phyloP scores from a whole-genome alignment of 768 basidiomycete genomes.

The Pleurotus cornucopiae region DNA sequence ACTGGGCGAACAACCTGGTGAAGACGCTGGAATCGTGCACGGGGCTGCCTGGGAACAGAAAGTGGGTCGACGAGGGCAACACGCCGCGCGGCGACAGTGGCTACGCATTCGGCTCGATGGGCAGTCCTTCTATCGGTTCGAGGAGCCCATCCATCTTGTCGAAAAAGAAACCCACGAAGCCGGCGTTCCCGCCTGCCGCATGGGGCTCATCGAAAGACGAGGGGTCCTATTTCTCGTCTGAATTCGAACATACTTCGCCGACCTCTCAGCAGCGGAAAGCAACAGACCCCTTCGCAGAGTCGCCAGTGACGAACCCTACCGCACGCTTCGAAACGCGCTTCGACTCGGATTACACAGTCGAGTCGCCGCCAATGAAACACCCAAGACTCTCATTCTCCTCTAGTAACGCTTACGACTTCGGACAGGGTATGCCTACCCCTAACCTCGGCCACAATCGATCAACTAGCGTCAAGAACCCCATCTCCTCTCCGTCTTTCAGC shows the following conservation, averaged over 20 bases:
- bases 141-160: conserved; percentile 31
- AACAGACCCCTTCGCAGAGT: background rate
- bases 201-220: conserved; percentile 51
- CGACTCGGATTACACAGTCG: conserved; percentile 37
- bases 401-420: background rate
- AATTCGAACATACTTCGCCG: conserved; percentile 2
- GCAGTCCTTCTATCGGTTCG: conserved; percentile 32
- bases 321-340: conserved; percentile 38
- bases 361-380: conserved; percentile 19
- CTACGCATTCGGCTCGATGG: conserved; percentile 62
- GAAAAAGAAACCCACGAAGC: conserved; percentile 37
- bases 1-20: conserved; percentile 76
- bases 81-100: conserved; percentile 25
- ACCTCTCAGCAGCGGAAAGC: conserved; percentile 14
- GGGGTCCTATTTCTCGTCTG: conserved; percentile 51
- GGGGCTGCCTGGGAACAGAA: conserved; percentile 59
- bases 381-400: conserved; percentile 5
- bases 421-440: background rate
- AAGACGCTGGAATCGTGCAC: conserved; percentile 71
- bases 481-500: conserved; percentile 4
- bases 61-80: conserved; percentile 58
- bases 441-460: conserved; percentile 12
- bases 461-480: conserved; percentile 7
- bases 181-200: conserved; percentile 56
- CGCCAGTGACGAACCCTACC: background rate